Percentiles rank a stretch among this genome's conserved stretches.
These are phyloP conservation scores for Penicillium macrosclerotiorum DNA, from an alignment of 495 filamentous ascomycete genomes.

Conservation along the genomic window DNA sequence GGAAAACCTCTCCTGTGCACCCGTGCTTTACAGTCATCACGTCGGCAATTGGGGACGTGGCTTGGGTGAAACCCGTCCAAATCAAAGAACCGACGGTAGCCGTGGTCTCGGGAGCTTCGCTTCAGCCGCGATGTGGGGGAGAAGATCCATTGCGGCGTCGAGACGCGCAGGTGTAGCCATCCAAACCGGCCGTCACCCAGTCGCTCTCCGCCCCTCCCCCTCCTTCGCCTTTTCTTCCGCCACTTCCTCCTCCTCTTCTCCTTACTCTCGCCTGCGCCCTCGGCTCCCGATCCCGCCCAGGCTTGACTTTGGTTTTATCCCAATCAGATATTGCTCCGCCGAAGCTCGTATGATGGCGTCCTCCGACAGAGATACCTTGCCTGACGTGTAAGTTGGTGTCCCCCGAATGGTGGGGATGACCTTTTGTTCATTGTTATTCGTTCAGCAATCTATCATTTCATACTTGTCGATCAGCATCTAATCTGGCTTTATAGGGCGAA, in stretches of 20 bases:
- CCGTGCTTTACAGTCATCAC: not conserved
- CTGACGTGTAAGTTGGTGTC: conserved; percentile 44
- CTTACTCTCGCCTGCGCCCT: conserved; percentile 17
- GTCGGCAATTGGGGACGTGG: no score
- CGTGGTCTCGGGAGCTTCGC: conserved; percentile 20
- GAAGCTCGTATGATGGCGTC: conserved; percentile 46
- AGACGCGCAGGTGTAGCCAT: conserved; percentile 29
- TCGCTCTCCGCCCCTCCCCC: conserved; percentile 29
- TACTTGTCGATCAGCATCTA: not conserved
- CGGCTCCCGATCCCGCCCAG: conserved; percentile 16
- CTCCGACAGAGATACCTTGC: conserved; percentile 51
- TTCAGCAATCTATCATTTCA: no score
- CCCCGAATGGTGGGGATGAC: not conserved
- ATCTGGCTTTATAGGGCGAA: conserved; percentile 56
- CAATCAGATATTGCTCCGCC: conserved; percentile 35
- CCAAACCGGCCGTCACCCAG: conserved; percentile 21
- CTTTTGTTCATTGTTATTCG: no score
- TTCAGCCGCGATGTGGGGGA: conserved; percentile 39
- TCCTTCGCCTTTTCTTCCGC: conserved; percentile 22
- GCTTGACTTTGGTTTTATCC: conserved; percentile 10
- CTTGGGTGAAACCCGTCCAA: no score
- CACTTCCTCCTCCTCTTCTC: conserved; percentile 27
- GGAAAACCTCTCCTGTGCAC: conserved; percentile 3
- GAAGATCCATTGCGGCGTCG: conserved; percentile 33
- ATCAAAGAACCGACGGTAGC: conserved; percentile 22